These are phyloP conservation scores for Tylopilus sp. DNA, from an alignment of 1,284 basidiomycete species.

Conservation along the genomic window DNA sequence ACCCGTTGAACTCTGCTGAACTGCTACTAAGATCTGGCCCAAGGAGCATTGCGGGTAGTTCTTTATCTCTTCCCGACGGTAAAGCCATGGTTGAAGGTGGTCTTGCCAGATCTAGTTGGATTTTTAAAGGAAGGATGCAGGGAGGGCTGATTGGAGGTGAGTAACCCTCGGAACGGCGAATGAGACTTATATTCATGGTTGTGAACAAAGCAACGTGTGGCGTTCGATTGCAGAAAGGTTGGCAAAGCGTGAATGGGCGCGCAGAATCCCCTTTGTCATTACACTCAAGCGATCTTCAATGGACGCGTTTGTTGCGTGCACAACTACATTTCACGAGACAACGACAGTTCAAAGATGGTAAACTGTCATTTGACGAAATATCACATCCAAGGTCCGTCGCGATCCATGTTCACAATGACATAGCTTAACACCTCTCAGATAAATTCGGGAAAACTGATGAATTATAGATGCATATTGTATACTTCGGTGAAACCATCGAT, in stretches of 20 bases:
- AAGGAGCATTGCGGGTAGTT: constrained; percentile 31
- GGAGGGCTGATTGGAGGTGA: not conserved
- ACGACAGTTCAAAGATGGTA: too few relatives aligned
- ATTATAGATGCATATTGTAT: too few relatives aligned
- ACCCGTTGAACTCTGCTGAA: not conserved
- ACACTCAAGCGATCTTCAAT: too few relatives aligned
- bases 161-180: not conserved
- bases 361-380: too few relatives aligned
- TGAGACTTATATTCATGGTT: constrained; percentile 11
- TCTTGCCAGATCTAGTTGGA: not conserved
- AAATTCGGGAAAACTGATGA: too few relatives aligned
- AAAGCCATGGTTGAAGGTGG: constrained; percentile 19
- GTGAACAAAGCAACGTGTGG: constrained; percentile 16
- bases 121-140: not conserved
- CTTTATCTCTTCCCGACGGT: constrained; percentile 24
- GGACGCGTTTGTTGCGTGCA: constrained; percentile 32
- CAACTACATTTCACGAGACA: not conserved
- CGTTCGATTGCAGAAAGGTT: constrained; percentile 14
- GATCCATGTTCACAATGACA: too few relatives aligned
- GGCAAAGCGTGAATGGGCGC: constrained; percentile 14
- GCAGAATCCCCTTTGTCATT: constrained; percentile 8
- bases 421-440: too few relatives aligned
- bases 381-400: too few relatives aligned
- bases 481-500: too few relatives aligned
- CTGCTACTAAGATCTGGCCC: not conserved